Conservation (phyloP, 345 rosid genomes). For the Ceriops zippeliana region DNA sequence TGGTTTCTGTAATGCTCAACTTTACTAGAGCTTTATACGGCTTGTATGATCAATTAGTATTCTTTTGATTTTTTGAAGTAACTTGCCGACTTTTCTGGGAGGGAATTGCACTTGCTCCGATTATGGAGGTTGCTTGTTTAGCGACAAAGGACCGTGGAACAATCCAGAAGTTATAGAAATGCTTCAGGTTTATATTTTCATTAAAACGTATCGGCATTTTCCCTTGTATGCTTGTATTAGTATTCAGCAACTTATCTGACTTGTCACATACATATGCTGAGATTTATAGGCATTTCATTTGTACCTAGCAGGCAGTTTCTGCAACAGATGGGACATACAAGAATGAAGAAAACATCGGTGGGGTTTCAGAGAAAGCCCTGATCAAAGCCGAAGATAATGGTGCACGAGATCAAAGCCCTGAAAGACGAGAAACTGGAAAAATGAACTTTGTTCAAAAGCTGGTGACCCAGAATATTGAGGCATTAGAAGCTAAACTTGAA, state of each 20-base stretch:
- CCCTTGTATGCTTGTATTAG: not conserved
- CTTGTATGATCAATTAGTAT: not conserved
- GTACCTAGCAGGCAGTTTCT: constrained; percentile 33
- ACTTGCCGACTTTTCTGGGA: constrained; percentile 57
- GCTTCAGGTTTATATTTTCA: constrained; percentile 41
- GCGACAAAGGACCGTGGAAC: constrained; percentile 69
- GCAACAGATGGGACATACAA: constrained; percentile 23
- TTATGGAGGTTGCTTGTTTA: constrained; percentile 54
- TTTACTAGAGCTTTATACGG: not conserved
- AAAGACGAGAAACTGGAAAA: constrained; percentile 1
- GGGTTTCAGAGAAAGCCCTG: constrained; percentile 15
- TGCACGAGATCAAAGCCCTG: not conserved
- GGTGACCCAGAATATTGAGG: constrained; percentile 28
- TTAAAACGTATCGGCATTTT: not conserved
- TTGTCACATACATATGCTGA: not conserved
- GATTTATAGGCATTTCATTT: not conserved
- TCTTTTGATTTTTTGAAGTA: constrained; percentile 29
- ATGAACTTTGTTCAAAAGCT: constrained; percentile 1
- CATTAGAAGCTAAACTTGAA: constrained; percentile 36
- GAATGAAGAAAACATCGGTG: constrained; percentile 20
- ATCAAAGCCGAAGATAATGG: constrained; percentile 14
- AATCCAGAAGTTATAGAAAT: constrained; percentile 49
- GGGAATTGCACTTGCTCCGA: constrained; percentile 61
- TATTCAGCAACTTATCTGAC: not conserved
- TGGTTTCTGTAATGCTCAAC: not conserved